phyloP scores from a whole-genome alignment of 495 filamentous ascomycete species.

The Podospora didyma region DNA sequence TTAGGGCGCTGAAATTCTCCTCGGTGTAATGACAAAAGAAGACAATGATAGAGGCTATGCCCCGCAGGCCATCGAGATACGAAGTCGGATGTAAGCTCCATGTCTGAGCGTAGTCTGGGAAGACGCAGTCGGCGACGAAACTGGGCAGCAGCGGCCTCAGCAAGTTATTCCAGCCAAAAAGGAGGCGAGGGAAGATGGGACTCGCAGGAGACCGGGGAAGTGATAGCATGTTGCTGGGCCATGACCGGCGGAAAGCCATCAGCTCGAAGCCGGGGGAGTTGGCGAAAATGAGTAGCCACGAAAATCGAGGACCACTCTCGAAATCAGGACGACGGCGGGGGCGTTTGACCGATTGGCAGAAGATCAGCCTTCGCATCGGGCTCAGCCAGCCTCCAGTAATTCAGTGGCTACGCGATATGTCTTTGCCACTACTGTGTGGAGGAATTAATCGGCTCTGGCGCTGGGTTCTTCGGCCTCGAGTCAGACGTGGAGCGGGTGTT shows the following conservation, averaged over 20 bases:
- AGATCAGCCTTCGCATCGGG: neutral
- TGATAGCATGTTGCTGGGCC: constrained; percentile 7
- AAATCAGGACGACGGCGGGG: neutral
- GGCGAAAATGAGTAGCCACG: neutral
- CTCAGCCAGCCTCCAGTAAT: no score
- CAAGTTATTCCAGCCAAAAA: constrained; percentile 1
- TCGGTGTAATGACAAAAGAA: constrained; percentile 49
- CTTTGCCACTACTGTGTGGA: no score
- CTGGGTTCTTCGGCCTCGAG: neutral
- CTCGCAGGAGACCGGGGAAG: neutral
- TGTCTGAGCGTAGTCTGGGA: constrained; percentile 24
- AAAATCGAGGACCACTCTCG: neutral
- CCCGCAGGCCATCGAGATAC: constrained; percentile 52
- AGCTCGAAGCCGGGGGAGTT: neutral
- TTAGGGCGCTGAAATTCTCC: constrained; percentile 34
- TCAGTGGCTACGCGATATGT: no score
- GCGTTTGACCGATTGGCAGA: neutral
- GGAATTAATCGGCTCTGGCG: no score
- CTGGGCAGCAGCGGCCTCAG: constrained; percentile 26
- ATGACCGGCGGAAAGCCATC: neutral
- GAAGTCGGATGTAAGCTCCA: constrained; percentile 40
- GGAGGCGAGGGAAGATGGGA: neutral
- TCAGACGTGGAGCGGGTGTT: neutral
- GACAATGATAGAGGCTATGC: constrained; percentile 52
- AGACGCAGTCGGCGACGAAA: constrained; percentile 29